Conservation (phyloP, 2,329 filamentous ascomycete species). For the Lomentospora prolificans region DNA sequence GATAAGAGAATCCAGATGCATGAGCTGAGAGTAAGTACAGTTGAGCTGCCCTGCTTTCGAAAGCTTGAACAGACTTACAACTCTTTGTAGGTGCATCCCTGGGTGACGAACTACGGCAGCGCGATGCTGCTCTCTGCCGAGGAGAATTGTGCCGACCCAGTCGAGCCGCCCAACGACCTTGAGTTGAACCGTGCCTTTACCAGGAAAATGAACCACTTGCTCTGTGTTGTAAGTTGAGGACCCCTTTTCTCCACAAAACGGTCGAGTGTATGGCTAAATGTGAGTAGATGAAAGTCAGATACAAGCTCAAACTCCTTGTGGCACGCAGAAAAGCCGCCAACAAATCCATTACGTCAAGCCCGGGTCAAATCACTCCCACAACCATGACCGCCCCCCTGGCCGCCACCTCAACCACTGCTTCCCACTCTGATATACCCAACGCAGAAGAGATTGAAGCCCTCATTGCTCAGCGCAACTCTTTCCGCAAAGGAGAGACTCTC, state of each 20-base stretch:
- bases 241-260: neutral
- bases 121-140: conserved; percentile 71
- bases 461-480: conserved; percentile 34
- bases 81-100: conserved; percentile 81
- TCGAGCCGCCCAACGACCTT: conserved; percentile 78
- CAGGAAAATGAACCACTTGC: conserved; percentile 72
- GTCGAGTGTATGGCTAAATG: neutral
- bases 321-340: conserved; percentile 11
- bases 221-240: conserved; percentile 59
- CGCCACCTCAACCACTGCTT: conserved; percentile 7
- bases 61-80: neutral
- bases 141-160: conserved; percentile 73
- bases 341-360: neutral
- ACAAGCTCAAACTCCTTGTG: conserved; percentile 76
- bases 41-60: neutral
- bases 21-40: conserved; percentile 60
- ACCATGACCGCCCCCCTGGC: too few relatives aligned
- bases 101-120: conserved; percentile 74
- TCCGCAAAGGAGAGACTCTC: conserved; percentile 15
- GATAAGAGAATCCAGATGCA: conserved; percentile 73
- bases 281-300: conserved; percentile 74
- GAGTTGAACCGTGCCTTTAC: conserved; percentile 90
- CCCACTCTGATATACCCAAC: neutral
- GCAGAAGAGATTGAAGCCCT: conserved; percentile 40
- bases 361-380: neutral